Conservation (phyloP, 2,329 filamentous ascomycete species). For the Podosphaera fusca region DNA sequence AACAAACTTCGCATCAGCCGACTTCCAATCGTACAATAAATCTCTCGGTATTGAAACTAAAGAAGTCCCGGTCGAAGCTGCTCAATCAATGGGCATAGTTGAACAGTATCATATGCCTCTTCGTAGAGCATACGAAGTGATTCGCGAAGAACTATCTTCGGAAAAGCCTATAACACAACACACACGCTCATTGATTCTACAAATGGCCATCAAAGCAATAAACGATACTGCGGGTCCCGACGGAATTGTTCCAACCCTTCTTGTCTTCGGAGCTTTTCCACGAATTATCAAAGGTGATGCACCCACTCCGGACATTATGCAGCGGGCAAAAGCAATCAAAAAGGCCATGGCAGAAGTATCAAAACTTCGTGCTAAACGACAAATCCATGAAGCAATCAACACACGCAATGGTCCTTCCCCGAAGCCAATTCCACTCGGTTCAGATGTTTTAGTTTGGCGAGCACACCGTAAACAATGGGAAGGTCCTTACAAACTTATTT, state of each 20-base stretch:
- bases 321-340: slow-evolving; percentile 1
- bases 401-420: slow-evolving; percentile 1
- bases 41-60: not conserved
- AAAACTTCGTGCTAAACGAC: slow-evolving; percentile 1
- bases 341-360: slow-evolving; percentile 4
- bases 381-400: slow-evolving; percentile 1
- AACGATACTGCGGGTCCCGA: slow-evolving; percentile 1
- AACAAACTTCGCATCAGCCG: not conserved
- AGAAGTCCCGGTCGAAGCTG: not conserved
- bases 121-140: not conserved
- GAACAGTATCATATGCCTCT: not conserved
- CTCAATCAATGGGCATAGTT: not conserved
- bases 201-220: slow-evolving; percentile 1
- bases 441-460: slow-evolving; percentile 2
- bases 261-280: not conserved
- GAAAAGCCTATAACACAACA: no score
- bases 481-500: not conserved
- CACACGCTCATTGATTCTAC: not conserved
- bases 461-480: not conserved
- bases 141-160: not conserved
- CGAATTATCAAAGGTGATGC: not conserved
- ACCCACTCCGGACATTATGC: not conserved
- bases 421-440: slow-evolving; percentile 1
- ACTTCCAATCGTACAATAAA: not conserved
- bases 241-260: not conserved